phyloP scores from a whole-genome alignment of 768 basidiomycete species.

The Auriscalpium microsporum region DNA sequence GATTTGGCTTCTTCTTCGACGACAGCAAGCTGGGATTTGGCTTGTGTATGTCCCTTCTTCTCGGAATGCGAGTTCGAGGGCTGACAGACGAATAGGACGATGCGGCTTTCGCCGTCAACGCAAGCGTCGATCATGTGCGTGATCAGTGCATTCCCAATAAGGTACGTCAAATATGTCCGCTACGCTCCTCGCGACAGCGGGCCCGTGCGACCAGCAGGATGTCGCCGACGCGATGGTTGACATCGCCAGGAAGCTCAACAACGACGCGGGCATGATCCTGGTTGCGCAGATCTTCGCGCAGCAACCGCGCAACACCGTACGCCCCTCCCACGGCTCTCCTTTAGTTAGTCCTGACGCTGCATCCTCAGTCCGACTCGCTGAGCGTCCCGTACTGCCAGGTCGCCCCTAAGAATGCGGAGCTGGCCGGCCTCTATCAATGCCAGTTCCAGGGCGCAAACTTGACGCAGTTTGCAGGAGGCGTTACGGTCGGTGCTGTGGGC shows the following conservation, averaged over 20 bases:
- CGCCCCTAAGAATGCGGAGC: slow-evolving; percentile 41
- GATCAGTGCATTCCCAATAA: no score
- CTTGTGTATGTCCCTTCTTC: neutral
- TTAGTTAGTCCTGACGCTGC: neutral
- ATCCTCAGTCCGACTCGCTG: slow-evolving; percentile 30
- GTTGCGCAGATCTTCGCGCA: slow-evolving; percentile 46
- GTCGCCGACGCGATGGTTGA: slow-evolving; percentile 41
- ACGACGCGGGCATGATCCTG: slow-evolving; percentile 38
- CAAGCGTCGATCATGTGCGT: no score
- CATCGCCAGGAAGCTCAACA: slow-evolving; percentile 39
- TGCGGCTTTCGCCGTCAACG: no score
- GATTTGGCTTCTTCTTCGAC: no score
- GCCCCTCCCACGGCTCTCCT: slow-evolving; percentile 5
- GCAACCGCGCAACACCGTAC: slow-evolving; percentile 48
- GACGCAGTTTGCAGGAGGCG: slow-evolving; percentile 36
- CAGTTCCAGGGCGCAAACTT: slow-evolving; percentile 43
- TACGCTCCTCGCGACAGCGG: slow-evolving; percentile 48
- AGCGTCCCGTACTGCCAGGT: slow-evolving; percentile 45
- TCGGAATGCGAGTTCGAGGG: no score
- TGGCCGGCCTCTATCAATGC: slow-evolving; percentile 50
- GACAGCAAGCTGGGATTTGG: no score
- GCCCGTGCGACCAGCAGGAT: slow-evolving; percentile 35
- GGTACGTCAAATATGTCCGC: slow-evolving; percentile 25
- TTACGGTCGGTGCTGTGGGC: slow-evolving; percentile 34
- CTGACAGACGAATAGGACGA: slow-evolving; percentile 24